A percentile compares a stretch with the other conserved stretches of the same genome.
Conservation (phyloP, 2,329 filamentous ascomycete genomes). For the Ceratocystiopsis minuta region DNA sequence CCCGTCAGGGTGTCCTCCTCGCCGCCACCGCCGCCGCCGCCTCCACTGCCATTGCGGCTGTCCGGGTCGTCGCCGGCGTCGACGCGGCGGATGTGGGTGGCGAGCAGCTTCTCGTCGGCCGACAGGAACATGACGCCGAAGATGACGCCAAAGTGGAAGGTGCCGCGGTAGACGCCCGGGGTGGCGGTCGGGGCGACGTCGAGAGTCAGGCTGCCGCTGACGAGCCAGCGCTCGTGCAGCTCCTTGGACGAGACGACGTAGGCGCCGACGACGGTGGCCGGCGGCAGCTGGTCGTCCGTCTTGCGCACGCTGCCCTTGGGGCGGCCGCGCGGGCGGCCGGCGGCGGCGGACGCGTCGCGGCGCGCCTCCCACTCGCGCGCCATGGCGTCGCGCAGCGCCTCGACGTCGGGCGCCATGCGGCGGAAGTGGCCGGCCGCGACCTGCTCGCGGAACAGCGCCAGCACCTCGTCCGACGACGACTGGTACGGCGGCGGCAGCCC, state of each 20-base stretch:
- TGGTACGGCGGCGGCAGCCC: conserved; percentile 10
- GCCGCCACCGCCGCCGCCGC: not conserved
- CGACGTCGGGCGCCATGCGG: conserved; percentile 9
- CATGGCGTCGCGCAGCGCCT: conserved; percentile 9
- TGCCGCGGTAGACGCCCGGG: conserved; percentile 13
- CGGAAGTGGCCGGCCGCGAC: conserved; percentile 8
- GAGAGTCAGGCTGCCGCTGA: conserved; percentile 12
- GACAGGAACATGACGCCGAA: conserved; percentile 15
- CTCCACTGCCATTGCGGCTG: not conserved
- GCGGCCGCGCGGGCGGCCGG: conserved; percentile 7
- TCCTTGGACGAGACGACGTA: conserved; percentile 13
- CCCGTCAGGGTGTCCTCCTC: conserved; percentile 1
- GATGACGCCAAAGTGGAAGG: conserved; percentile 15
- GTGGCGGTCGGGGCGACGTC: conserved; percentile 11
- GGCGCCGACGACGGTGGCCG: conserved; percentile 10
- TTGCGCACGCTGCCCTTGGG: conserved; percentile 11
- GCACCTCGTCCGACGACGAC: conserved; percentile 9
- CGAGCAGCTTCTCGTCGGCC: conserved; percentile 10
- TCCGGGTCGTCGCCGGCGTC: conserved; percentile 10
- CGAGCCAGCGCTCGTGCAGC: conserved; percentile 12
- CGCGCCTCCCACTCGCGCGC: conserved; percentile 9
- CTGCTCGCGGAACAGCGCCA: conserved; percentile 8
- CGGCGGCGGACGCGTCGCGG: conserved; percentile 5
- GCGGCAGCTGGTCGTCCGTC: conserved; percentile 3
- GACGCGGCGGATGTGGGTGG: conserved; percentile 11